phyloP scores from a whole-genome alignment of 768 basidiomycete species.

The Termitomyces heimii region DNA sequence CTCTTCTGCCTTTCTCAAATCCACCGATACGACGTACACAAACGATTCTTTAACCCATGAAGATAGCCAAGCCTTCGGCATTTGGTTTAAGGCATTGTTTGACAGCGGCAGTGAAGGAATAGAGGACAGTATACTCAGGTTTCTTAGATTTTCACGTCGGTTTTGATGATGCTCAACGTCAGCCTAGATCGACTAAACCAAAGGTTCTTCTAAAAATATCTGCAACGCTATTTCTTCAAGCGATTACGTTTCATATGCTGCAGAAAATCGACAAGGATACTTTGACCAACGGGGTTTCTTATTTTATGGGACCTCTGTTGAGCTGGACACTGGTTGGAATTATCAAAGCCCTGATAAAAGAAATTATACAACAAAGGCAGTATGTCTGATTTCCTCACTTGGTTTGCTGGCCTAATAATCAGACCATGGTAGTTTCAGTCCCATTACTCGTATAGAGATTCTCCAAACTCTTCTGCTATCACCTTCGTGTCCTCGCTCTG shows the following conservation, averaged over 20 bases:
- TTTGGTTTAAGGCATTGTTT: slow-evolving; percentile 77
- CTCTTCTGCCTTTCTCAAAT: slow-evolving; percentile 44
- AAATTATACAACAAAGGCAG: slow-evolving; percentile 55
- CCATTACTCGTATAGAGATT: slow-evolving; percentile 52
- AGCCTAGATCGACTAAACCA: slow-evolving; percentile 60
- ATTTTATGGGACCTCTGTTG: slow-evolving; percentile 66
- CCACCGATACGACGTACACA: slow-evolving; percentile 37
- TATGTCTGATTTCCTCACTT: slow-evolving; percentile 17
- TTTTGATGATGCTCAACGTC: background rate
- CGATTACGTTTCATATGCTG: slow-evolving; percentile 40
- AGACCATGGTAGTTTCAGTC: slow-evolving; percentile 9
- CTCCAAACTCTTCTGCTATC: slow-evolving; percentile 64
- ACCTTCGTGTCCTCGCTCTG: slow-evolving; percentile 55
- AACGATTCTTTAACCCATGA: slow-evolving; percentile 35
- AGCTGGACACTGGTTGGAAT: slow-evolving; percentile 80
- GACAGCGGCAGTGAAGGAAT: slow-evolving; percentile 76
- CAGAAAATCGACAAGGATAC: slow-evolving; percentile 62
- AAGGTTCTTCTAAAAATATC: slow-evolving; percentile 62
- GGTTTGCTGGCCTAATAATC: background rate
- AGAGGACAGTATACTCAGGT: slow-evolving; percentile 73
- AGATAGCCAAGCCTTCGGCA: slow-evolving; percentile 36
- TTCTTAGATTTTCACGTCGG: slow-evolving; percentile 1
- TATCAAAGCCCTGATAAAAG: slow-evolving; percentile 53
- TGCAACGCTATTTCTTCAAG: slow-evolving; percentile 59
- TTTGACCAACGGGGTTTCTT: slow-evolving; percentile 70